phyloP scores from a whole-genome alignment of 2,329 filamentous ascomycete species.

The Neofusicoccum parvum region DNA sequence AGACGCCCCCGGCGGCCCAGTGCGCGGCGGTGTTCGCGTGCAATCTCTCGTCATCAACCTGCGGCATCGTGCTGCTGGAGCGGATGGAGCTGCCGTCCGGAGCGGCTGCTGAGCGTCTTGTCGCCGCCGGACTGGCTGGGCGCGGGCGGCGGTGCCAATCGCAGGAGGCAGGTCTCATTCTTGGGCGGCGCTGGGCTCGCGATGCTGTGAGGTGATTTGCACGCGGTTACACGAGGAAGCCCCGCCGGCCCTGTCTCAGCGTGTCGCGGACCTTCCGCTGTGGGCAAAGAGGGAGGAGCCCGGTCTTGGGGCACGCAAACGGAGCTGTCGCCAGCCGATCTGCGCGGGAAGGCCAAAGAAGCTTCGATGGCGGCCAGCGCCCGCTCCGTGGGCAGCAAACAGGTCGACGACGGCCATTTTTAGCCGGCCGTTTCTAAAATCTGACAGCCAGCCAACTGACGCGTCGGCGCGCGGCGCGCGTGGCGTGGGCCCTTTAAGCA shows the following conservation, averaged over 20 bases:
- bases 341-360: slow-evolving; percentile 14
- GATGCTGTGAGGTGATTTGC: slow-evolving; percentile 4
- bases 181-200: neutral
- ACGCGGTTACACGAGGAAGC: slow-evolving; percentile 13
- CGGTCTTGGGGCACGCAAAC: neutral
- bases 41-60: slow-evolving; percentile 17
- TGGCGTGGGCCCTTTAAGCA: neutral
- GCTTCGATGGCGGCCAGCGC: slow-evolving; percentile 8
- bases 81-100: neutral
- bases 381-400: neutral
- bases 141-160: neutral
- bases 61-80: neutral
- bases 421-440: slow-evolving; percentile 3
- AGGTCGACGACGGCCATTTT: neutral
- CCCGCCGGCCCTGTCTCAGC: slow-evolving; percentile 14
- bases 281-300: neutral
- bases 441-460: neutral
- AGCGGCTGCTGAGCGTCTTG: neutral
- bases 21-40: neutral
- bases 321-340: slow-evolving; percentile 2
- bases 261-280: slow-evolving; percentile 2
- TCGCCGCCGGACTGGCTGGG: neutral
- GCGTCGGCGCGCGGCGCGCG: neutral
- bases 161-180: neutral
- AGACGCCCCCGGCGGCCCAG: neutral